Percentiles rank a stretch among this genome's conserved stretches.
These are phyloP conservation scores for Candolleomyces aberdarensis DNA, from an alignment of 768 basidiomycete genomes.

Conservation along the genomic window DNA sequence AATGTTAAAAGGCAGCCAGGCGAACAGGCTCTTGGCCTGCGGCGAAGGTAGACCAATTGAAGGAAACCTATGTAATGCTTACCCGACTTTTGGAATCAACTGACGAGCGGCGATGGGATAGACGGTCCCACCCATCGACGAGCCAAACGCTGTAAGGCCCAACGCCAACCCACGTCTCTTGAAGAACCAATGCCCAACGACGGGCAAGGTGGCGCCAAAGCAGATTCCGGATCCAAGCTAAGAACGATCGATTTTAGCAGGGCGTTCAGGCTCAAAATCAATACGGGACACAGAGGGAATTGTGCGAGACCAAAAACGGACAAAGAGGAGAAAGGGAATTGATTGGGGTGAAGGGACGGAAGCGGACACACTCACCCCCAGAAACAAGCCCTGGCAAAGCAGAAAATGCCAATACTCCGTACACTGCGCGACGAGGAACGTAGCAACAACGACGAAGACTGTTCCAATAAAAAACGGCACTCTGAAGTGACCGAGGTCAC, in stretches of 20 bases:
- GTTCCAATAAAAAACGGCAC: constrained; percentile 42
- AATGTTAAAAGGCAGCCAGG: neutral
- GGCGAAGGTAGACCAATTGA: neutral
- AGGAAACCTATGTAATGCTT: constrained; percentile 10
- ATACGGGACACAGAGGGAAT: neutral
- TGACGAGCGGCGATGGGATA: constrained; percentile 58
- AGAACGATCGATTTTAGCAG: too few relatives aligned
- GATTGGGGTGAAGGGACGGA: neutral
- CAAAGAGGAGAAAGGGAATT: neutral
- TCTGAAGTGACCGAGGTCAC: constrained; percentile 59
- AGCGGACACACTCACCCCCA: constrained; percentile 39
- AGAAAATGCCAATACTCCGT: constrained; percentile 64
- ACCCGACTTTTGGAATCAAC: constrained; percentile 55
- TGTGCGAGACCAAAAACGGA: neutral
- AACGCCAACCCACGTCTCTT: constrained; percentile 50
- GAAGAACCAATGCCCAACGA: constrained; percentile 66
- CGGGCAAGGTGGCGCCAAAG: constrained; percentile 48
- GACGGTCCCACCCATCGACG: constrained; percentile 59
- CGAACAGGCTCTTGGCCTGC: neutral
- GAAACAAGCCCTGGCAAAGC: constrained; percentile 58
- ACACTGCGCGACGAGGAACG: constrained; percentile 57
- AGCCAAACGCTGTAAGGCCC: constrained; percentile 52
- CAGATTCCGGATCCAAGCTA: constrained; percentile 22
- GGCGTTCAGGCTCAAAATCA: neutral
- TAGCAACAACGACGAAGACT: constrained; percentile 40